Conservation (phyloP, 148 eudicot genomes). For the Fagopyrum tataricum region DNA sequence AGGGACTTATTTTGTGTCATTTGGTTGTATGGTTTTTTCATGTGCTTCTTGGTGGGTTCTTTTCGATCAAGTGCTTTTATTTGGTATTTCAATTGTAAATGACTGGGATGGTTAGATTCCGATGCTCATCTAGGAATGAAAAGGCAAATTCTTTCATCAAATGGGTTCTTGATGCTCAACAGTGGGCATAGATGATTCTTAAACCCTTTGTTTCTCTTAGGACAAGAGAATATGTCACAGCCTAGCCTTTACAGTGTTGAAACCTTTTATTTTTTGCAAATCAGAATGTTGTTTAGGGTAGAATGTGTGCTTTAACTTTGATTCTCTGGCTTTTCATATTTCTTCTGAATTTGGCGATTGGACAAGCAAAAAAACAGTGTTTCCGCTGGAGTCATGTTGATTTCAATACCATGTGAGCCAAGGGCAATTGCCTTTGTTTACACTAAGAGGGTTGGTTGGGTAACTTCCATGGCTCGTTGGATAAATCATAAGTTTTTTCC, state of each 20-base stretch:
- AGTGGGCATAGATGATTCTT: slow-evolving; percentile 17
- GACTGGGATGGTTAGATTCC: slow-evolving; percentile 31
- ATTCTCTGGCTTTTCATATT: slow-evolving; percentile 2
- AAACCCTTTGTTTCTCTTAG: slow-evolving; percentile 19
- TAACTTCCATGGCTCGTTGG: background rate
- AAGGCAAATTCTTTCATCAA: slow-evolving; percentile 22
- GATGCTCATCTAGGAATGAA: slow-evolving; percentile 37
- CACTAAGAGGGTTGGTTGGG: background rate
- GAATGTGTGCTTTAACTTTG: slow-evolving; percentile 17
- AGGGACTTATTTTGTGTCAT: slow-evolving; percentile 6
- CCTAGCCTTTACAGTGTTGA: slow-evolving; percentile 15
- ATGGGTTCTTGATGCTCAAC: slow-evolving; percentile 22
- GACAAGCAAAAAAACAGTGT: background rate
- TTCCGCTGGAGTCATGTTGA: background rate
- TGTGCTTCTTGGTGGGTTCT: slow-evolving; percentile 13
- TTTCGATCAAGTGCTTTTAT: slow-evolving; percentile 10
- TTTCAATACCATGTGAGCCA: background rate
- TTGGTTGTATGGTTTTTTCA: slow-evolving; percentile 12
- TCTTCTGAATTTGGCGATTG: background rate
- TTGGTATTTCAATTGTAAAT: slow-evolving; percentile 3
- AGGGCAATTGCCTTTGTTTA: background rate
- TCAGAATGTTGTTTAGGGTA: background rate
- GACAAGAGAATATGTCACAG: slow-evolving; percentile 11
- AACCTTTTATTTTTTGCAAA: background rate
- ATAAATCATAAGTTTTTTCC: background rate